These are phyloP conservation scores for Alnus rubra DNA, from an alignment of 306 rosid genomes.

Conservation along the genomic window DNA sequence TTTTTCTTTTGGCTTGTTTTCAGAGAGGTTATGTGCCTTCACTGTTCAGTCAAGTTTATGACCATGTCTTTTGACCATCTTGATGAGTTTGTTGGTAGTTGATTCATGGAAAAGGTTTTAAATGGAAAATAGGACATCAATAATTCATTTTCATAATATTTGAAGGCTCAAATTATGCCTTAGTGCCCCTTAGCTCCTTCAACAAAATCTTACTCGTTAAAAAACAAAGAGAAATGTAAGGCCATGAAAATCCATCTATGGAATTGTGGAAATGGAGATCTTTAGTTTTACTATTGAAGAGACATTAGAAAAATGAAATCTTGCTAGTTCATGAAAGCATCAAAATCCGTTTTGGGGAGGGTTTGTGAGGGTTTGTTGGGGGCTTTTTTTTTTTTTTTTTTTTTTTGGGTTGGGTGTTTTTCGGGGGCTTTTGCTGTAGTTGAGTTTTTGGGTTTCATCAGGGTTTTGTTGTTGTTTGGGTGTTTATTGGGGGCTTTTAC, in stretches of 20 bases:
- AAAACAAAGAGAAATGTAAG: background rate
- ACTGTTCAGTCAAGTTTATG: background rate
- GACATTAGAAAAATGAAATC: background rate
- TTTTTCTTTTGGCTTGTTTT: slow-evolving; percentile 12
- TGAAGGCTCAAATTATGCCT: background rate
- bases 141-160: background rate
- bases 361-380: too few relatives aligned
- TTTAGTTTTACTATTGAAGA: background rate
- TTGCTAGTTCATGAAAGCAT: background rate
- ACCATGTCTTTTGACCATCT: background rate
- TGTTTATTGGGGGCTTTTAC: too few relatives aligned
- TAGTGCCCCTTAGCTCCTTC: background rate
- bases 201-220: background rate
- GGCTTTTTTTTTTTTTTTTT: too few relatives aligned
- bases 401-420: too few relatives aligned
- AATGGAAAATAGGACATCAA: background rate
- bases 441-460: too few relatives aligned
- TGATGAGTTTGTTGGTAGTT: background rate
- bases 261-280: background rate
- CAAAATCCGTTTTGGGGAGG: too few relatives aligned
- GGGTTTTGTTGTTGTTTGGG: too few relatives aligned
- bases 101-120: background rate
- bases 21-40: background rate
- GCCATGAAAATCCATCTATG: background rate
- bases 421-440: too few relatives aligned